These are phyloP conservation scores for Fusarium sp. DNA, from an alignment of 2,329 filamentous ascomycete genomes.

Conservation along the genomic window DNA sequence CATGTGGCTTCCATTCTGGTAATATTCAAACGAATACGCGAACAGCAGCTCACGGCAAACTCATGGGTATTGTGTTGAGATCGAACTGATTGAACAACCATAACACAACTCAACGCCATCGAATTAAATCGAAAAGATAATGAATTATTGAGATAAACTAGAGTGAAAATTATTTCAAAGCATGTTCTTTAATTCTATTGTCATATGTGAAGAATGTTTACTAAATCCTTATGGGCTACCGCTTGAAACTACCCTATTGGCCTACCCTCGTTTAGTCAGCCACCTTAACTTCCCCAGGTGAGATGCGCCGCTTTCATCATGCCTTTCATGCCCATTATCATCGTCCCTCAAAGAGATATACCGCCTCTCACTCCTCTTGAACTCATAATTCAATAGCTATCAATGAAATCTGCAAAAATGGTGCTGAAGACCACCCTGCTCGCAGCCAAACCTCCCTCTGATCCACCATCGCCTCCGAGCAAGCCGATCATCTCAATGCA, in stretches of 20 bases:
- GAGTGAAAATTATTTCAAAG: background rate
- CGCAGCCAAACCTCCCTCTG: background rate
- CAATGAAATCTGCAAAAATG: background rate
- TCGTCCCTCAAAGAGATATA: rapidly evolving
- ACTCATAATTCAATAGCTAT: rapidly evolving
- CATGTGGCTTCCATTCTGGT: background rate
- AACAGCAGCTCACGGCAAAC: background rate
- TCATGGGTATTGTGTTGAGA: background rate
- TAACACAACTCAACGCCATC: background rate
- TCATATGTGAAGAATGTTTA: background rate
- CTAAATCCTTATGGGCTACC: no score
- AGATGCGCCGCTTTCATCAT: background rate
- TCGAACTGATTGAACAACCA: background rate
- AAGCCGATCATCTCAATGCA: background rate
- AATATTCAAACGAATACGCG: background rate
- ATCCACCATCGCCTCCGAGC: background rate
- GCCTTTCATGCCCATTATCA: background rate
- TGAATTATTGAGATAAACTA: no score
- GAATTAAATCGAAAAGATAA: rapidly evolving
- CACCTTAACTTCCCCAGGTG: background rate
- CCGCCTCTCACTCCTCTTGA: rapidly evolving
- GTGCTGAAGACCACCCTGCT: background rate
- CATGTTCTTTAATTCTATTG: no score
- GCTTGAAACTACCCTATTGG: background rate
- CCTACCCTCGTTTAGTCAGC: background rate